phyloP scores from a whole-genome alignment of 306 rosid species.

The Citrullus colocynthis region DNA sequence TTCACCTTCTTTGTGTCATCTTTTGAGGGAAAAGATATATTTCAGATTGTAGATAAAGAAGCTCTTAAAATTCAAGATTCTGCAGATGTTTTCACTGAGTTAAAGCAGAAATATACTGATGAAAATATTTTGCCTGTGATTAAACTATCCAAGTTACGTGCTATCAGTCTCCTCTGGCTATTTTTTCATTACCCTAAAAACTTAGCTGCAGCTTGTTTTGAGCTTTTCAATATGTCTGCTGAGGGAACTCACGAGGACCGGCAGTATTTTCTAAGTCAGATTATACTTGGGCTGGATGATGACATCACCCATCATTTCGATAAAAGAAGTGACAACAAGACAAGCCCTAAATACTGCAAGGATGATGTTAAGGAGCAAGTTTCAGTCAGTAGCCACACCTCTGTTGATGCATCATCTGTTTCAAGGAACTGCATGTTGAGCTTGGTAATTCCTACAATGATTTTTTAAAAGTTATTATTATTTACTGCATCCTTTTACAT shows the following conservation, averaged over 20 bases:
- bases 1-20: slow-evolving; percentile 49
- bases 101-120: slow-evolving; percentile 41
- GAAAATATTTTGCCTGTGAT: slow-evolving; percentile 39
- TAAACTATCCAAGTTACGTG: slow-evolving; percentile 42
- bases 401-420: slow-evolving; percentile 20
- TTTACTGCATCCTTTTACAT: not conserved
- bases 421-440: slow-evolving; percentile 51
- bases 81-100: slow-evolving; percentile 37
- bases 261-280: slow-evolving; percentile 37
- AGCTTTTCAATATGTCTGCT: slow-evolving; percentile 36
- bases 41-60: slow-evolving; percentile 41
- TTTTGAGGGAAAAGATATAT: slow-evolving; percentile 57
- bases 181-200: slow-evolving; percentile 61
- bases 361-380: slow-evolving; percentile 18
- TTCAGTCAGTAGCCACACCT: slow-evolving; percentile 23
- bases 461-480: not conserved
- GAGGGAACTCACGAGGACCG: slow-evolving; percentile 48
- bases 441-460: slow-evolving; percentile 38
- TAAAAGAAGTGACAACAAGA: slow-evolving; percentile 18
- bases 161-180: slow-evolving; percentile 48
- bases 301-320: slow-evolving; percentile 21
- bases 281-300: slow-evolving; percentile 32
- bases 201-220: slow-evolving; percentile 75
- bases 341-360: slow-evolving; percentile 17
- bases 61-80: slow-evolving; percentile 48